These are phyloP conservation scores for Prunus davidiana DNA, from an alignment of 306 rosid species.

Conservation along the genomic window DNA sequence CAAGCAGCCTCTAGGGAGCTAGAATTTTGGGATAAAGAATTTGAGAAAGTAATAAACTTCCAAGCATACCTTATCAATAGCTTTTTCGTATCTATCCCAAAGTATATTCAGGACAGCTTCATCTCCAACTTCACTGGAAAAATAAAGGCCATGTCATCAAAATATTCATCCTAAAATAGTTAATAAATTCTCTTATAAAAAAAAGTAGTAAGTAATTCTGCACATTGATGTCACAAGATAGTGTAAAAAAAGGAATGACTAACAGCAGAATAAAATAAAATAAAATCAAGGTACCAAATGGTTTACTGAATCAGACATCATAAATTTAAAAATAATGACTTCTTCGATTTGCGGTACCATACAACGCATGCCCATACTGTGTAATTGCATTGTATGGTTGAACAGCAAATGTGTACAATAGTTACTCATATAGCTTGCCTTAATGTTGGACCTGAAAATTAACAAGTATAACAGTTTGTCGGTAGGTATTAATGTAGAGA, in stretches of 20 bases:
- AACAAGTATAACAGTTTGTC: not conserved
- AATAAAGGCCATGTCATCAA: constrained; percentile 1
- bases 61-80: constrained; percentile 70
- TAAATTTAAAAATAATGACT: not conserved
- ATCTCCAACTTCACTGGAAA: constrained; percentile 76
- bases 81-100: constrained; percentile 81
- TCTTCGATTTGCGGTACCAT: not conserved
- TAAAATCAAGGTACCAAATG: not conserved
- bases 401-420: not conserved
- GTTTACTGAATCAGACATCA: not conserved
- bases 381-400: not conserved
- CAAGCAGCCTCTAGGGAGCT: constrained; percentile 20
- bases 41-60: constrained; percentile 3
- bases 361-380: not conserved
- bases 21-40: constrained; percentile 11
- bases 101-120: constrained; percentile 85
- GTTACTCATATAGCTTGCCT: not conserved
- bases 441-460: not conserved
- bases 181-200: not conserved
- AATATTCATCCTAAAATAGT: not conserved
- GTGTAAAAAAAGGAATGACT: not conserved
- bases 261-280: not conserved
- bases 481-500: not conserved
- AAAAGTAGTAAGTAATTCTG: not conserved
- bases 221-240: not conserved